Evolutionary conservation across 2,329 filamentous ascomycete genomes (phyloP), one percentile per base, ranked within the genome.

Genomic region (Exophiala spinifera): DNA sequence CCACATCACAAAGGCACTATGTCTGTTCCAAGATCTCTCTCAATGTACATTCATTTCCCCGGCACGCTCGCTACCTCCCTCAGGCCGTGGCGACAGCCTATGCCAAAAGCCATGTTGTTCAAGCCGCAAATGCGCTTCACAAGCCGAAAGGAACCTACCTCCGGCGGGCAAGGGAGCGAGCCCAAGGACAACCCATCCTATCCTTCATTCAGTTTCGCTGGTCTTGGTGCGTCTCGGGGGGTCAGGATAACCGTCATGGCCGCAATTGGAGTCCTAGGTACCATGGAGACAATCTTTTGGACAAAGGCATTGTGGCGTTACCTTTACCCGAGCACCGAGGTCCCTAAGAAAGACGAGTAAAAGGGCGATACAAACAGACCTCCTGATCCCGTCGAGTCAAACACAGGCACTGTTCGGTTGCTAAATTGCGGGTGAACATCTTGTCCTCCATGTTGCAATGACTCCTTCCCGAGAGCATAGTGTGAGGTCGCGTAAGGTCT

Each of bases 201-300:
- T 25, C 39, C 51, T 34, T 40, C 51, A 6, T 21, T 42, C 8
- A 56, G 49, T 43, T 54, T 61, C 28, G 31, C 53, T n/a, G 58
- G 59, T 13, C 51, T 64, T 20, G 63, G 62, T 15, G 61, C 63
- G 13, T 59, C 47, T 23, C 53, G 57, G 21, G 53, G 57, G 3
- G 57, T 65, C 43, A 65, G 62, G 47, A 55, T 63, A 31, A 53
- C 60, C 19, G 53, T 65, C 4, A 52, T 63, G 10, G 42, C 52
- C n/a, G 51, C 50, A 1, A 33, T 64, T 8, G 53, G 57, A 15
- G 53, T 64, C 17, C 34, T 63, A 8, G 60, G 62, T 2, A 65
- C 63, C 7, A 52, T 61, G 44, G 63, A 65, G 46, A 59, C 63
- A 2, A 57, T 63, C 46, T 65, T 65, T 33, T 65, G 57, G 33